phyloP scores from a whole-genome alignment of 352 stramenopile genomes.

The Lagenidium giganteum region DNA sequence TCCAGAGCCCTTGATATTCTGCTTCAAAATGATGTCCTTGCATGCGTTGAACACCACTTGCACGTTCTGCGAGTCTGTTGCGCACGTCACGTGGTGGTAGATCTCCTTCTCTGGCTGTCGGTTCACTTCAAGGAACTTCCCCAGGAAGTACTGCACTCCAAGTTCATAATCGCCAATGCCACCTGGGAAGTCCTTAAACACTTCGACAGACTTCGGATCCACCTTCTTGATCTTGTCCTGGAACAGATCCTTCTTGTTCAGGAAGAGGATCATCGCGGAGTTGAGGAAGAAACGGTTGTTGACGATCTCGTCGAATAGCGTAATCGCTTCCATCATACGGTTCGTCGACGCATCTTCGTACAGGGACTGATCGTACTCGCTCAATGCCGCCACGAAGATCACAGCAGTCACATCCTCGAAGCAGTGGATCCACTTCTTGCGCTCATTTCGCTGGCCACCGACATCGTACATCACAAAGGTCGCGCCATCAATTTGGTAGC shows the following conservation, averaged over 20 bases:
- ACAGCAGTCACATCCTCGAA: slow-evolving; percentile 95
- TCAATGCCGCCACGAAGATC: slow-evolving; percentile 94
- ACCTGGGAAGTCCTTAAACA: slow-evolving; percentile 87
- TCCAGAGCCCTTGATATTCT: slow-evolving; percentile 87
- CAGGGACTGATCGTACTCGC: slow-evolving; percentile 91
- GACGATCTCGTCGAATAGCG: slow-evolving; percentile 92
- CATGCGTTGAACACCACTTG: slow-evolving; percentile 94
- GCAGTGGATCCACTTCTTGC: slow-evolving; percentile 97
- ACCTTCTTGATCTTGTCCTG: slow-evolving; percentile 93
- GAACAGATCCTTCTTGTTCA: slow-evolving; percentile 97
- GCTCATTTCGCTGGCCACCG: slow-evolving; percentile 93
- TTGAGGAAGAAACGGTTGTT: slow-evolving; percentile 91
- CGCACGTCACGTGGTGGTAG: slow-evolving; percentile 93
- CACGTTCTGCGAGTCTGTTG: slow-evolving; percentile 94
- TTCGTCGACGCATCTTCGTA: slow-evolving; percentile 92
- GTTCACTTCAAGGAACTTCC: slow-evolving; percentile 93
- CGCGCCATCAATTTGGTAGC: slow-evolving; percentile 91
- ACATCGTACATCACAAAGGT: slow-evolving; percentile 96
- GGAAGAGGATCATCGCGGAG: slow-evolving; percentile 93
- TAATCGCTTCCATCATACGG: slow-evolving; percentile 91
- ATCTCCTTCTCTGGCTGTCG: slow-evolving; percentile 86
- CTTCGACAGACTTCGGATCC: slow-evolving; percentile 82
- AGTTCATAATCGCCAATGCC: slow-evolving; percentile 78
- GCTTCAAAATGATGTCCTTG: slow-evolving; percentile 92
- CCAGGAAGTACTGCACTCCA: slow-evolving; percentile 85